Percentiles rank a stretch among this genome's conserved stretches.
These are phyloP conservation scores for Candida piceae DNA, from an alignment of 805 yeast genomes.

Conservation along the genomic window DNA sequence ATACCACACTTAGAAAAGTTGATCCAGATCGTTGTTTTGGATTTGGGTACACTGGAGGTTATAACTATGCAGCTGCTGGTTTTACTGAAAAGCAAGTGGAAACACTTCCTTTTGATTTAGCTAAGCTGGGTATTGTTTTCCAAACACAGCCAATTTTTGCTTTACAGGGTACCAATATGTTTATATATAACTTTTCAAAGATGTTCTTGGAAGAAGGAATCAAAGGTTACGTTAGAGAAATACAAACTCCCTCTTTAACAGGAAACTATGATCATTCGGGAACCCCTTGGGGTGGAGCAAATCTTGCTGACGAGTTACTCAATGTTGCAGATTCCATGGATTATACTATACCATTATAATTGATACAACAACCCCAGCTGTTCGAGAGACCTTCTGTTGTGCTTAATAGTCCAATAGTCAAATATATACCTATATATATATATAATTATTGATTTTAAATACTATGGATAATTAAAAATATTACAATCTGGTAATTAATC, in stretches of 20 bases:
- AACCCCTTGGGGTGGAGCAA: conserved; percentile 19
- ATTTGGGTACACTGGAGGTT: conserved; percentile 56
- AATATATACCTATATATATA: too few species aligned
- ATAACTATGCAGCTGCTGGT: conserved; percentile 58
- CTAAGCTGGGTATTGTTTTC: conserved; percentile 50
- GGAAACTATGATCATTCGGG: conserved; percentile 16
- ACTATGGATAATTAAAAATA: too few species aligned
- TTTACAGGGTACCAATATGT: conserved; percentile 53
- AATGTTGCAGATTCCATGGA: conserved; percentile 17
- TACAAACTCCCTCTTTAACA: conserved; percentile 12
- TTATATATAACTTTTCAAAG: conserved; percentile 45
- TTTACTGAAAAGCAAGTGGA: conserved; percentile 41
- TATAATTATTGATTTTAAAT: too few species aligned
- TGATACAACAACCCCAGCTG: too few species aligned
- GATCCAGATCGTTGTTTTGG: conserved; percentile 53
- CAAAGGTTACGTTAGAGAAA: conserved; percentile 31
- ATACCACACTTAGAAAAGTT: conserved; percentile 39
- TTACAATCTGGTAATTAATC: too few species aligned
- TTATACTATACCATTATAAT: conserved; percentile 8
- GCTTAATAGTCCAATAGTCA: too few species aligned
- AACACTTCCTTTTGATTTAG: conserved; percentile 48
- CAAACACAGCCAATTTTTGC: conserved; percentile 45
- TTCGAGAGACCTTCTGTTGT: too few species aligned
- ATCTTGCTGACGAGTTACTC: conserved; percentile 16
- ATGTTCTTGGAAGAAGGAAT: conserved; percentile 49